Evolutionary conservation across 148 eudicot species (phyloP).

Genomic region (Rhododendron ovatum): DNA sequence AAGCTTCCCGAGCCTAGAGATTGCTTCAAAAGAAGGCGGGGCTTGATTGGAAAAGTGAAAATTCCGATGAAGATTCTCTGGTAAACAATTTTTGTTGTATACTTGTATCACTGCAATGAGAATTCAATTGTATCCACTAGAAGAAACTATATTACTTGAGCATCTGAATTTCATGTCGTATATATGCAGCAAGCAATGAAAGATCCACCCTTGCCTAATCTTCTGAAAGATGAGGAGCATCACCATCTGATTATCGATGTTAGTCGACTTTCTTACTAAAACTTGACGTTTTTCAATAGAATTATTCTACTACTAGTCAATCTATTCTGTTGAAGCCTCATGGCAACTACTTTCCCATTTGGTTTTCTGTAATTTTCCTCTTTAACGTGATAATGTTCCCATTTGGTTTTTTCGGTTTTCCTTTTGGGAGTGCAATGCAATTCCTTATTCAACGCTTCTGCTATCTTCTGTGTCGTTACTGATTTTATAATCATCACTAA

Average conservation of each 20-base stretch:
- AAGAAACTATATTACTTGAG: not conserved
- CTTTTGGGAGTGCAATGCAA: not conserved
- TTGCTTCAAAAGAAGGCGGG: conserved; percentile 62
- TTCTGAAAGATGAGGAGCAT: conserved; percentile 73
- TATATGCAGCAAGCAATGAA: conserved; percentile 45
- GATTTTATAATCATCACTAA: not conserved
- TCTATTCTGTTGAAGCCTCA: not conserved
- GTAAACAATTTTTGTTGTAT: conserved; percentile 32
- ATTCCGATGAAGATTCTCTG: conserved; percentile 64
- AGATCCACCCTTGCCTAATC: conserved; percentile 74
- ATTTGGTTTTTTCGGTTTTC: not conserved
- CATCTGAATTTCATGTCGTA: not conserved
- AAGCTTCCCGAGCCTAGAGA: conserved; percentile 69
- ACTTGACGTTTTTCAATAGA: conserved; percentile 1
- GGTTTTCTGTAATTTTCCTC: not conserved
- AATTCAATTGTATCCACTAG: not conserved
- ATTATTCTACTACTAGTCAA: not conserved
- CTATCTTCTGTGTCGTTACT: not conserved
- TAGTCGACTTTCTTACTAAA: conserved; percentile 25
- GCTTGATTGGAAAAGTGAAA: conserved; percentile 76
- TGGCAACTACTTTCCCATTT: not conserved
- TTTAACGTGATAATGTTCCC: not conserved
- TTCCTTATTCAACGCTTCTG: not conserved
- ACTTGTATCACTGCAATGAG: not conserved
- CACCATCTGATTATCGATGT: conserved; percentile 71